Conservation (phyloP, 805 yeast genomes). For the Kluyveromyces aestuarii region DNA sequence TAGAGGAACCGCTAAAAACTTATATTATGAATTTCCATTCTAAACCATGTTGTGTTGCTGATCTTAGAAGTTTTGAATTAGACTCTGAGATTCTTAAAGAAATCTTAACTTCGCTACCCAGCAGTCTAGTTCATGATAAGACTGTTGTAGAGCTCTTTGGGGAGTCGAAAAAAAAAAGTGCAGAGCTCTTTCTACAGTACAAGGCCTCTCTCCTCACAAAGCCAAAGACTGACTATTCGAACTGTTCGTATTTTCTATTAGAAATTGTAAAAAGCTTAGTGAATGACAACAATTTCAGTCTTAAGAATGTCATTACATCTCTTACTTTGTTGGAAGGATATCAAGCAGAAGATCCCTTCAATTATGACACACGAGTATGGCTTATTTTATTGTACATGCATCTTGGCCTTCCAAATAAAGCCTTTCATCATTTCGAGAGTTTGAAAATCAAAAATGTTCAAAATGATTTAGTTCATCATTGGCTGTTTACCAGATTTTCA, state of each 20-base stretch:
- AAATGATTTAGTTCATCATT: conserved; percentile 55
- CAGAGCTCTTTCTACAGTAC: conserved; percentile 34
- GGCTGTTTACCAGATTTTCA: conserved; percentile 40
- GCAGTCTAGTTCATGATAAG: conserved; percentile 38
- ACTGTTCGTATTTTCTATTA: conserved; percentile 58
- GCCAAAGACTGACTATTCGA: conserved; percentile 58
- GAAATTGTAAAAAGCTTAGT: conserved; percentile 38
- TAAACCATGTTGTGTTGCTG: conserved; percentile 60
- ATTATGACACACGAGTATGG: conserved; percentile 67
- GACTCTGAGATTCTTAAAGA: conserved; percentile 12
- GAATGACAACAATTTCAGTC: conserved; percentile 10
- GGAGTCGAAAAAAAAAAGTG: conserved; percentile 13
- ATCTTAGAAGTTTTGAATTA: conserved; percentile 31
- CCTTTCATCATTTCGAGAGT: conserved; percentile 40
- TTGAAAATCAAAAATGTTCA: conserved; percentile 70
- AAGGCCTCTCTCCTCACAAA: conserved; percentile 31
- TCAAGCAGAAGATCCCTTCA: conserved; percentile 49
- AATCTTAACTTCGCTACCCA: conserved; percentile 14
- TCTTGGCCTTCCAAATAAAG: conserved; percentile 45
- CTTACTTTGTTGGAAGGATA: conserved; percentile 52
- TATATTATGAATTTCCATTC: conserved; percentile 41
- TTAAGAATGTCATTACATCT: conserved; percentile 30
- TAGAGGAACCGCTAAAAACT: conserved; percentile 24
- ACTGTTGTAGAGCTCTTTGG: conserved; percentile 16
- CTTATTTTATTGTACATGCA: conserved; percentile 51